Evolutionary conservation across 768 basidiomycete species (phyloP).

Genomic region (Lactarius hatsudake): DNA sequence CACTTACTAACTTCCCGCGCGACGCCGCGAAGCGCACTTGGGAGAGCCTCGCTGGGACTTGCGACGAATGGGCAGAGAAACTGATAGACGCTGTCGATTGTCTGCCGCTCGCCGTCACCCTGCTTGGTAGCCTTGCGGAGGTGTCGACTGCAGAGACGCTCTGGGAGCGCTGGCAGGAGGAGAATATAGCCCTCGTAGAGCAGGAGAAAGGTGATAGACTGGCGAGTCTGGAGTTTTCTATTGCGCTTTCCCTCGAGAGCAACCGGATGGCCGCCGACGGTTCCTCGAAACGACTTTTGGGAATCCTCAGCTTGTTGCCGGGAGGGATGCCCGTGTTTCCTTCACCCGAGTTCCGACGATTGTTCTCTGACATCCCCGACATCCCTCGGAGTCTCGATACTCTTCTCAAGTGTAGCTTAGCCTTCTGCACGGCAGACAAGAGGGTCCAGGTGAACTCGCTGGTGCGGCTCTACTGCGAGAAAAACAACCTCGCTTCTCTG

Average conservation of each 20-base stretch:
- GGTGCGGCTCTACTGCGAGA: slow-evolving; percentile 19
- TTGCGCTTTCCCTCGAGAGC: slow-evolving; percentile 21
- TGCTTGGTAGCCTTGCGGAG: slow-evolving; percentile 17
- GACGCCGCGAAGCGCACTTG: slow-evolving; percentile 20
- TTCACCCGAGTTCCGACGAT: neutral
- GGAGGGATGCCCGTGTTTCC: slow-evolving; percentile 14
- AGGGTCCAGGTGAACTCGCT: slow-evolving; percentile 25
- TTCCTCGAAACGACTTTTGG: slow-evolving; percentile 12
- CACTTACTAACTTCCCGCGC: slow-evolving; percentile 11
- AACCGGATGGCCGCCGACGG: slow-evolving; percentile 13
- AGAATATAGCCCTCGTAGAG: slow-evolving; percentile 19
- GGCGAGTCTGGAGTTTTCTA: slow-evolving; percentile 18
- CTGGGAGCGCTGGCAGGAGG: slow-evolving; percentile 22
- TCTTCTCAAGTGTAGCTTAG: slow-evolving; percentile 17
- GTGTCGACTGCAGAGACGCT: slow-evolving; percentile 21
- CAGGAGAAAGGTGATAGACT: slow-evolving; percentile 15
- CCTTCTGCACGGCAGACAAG: slow-evolving; percentile 7
- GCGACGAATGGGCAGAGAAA: slow-evolving; percentile 21
- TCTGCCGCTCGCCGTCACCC: slow-evolving; percentile 22
- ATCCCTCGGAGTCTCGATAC: slow-evolving; percentile 15
- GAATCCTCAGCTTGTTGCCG: slow-evolving; percentile 17
- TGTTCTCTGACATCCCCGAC: slow-evolving; percentile 6
- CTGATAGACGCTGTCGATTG: slow-evolving; percentile 23
- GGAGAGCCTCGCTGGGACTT: slow-evolving; percentile 15
- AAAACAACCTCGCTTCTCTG: neutral